Percentiles rank a stretch among this genome's conserved stretches.
phyloP scores from a whole-genome alignment of 2,329 filamentous ascomycete species.

The Phialemoniopsis sp. region DNA sequence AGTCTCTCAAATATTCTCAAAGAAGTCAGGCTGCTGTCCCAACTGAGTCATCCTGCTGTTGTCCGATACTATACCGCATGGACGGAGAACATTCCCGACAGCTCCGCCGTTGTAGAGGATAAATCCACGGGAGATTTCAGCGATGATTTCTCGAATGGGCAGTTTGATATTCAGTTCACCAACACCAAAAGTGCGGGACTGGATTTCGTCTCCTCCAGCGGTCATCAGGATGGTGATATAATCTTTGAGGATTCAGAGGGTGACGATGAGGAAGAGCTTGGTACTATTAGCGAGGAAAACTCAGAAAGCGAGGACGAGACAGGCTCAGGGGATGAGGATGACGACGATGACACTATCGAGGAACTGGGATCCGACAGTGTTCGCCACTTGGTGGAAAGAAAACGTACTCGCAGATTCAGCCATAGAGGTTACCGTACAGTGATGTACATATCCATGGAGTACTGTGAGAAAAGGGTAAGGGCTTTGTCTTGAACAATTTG shows the following conservation, averaged over 20 bases:
- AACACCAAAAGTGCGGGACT: slow-evolving; percentile 70
- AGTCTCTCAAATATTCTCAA: slow-evolving; percentile 79
- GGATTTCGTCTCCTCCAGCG: slow-evolving; percentile 89
- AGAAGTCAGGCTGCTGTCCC: slow-evolving; percentile 85
- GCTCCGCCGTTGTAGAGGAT: slow-evolving; percentile 21
- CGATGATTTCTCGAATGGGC: slow-evolving; percentile 16
- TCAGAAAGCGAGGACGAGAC: slow-evolving; percentile 3
- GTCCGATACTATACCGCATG: slow-evolving; percentile 95
- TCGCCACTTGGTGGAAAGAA: slow-evolving; percentile 7
- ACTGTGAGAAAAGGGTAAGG: slow-evolving; percentile 83
- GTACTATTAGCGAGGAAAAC: slow-evolving; percentile 10
- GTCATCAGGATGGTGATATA: slow-evolving; percentile 58
- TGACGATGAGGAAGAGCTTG: slow-evolving; percentile 10
- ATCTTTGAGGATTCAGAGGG: slow-evolving; percentile 56
- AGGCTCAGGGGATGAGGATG: slow-evolving; percentile 8
- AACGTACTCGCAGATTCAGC: slow-evolving; percentile 21
- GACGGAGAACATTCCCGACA: slow-evolving; percentile 69
- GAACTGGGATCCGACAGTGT: not conserved
- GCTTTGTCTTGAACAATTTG: slow-evolving; percentile 6
- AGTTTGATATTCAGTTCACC: slow-evolving; percentile 52
- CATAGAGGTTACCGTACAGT: slow-evolving; percentile 62
- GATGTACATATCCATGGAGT: slow-evolving; percentile 98
- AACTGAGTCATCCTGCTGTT: slow-evolving; percentile 80
- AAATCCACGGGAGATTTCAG: slow-evolving; percentile 15
- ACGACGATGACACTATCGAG: not conserved